phyloP scores from a whole-genome alignment of 495 filamentous ascomycete species.

The Penicillium samsonianum region DNA sequence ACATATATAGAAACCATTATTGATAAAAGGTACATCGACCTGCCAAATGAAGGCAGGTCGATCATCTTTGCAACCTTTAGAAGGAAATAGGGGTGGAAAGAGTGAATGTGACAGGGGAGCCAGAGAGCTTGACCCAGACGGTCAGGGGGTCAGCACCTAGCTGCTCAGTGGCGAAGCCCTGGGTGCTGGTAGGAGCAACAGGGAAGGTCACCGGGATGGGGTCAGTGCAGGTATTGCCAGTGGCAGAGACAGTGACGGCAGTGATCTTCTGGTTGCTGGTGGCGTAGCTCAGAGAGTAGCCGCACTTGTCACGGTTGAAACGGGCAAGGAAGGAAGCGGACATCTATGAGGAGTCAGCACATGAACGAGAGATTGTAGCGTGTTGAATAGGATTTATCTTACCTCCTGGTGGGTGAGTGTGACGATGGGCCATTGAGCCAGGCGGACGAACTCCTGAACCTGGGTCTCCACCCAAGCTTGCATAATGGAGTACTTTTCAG shows the following conservation, averaged over 20 bases:
- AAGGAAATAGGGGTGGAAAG: conserved; percentile 49
- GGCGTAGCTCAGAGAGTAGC: conserved; percentile 50
- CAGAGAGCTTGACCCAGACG: conserved; percentile 57
- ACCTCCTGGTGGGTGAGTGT: conserved; percentile 57
- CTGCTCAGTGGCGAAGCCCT: conserved; percentile 54
- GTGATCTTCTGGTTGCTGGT: conserved; percentile 48
- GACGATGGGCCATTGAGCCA: conserved; percentile 60
- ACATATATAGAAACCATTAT: conserved; percentile 10
- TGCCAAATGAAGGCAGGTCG: not conserved
- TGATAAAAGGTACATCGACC: not conserved
- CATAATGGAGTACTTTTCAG: conserved; percentile 52
- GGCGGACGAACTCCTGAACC: conserved; percentile 56
- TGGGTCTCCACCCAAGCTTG: conserved; percentile 64
- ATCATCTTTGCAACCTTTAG: conserved; percentile 17
- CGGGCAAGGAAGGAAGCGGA: conserved; percentile 52
- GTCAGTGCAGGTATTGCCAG: conserved; percentile 51
- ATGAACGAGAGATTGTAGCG: not conserved
- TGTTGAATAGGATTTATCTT: conserved; percentile 9
- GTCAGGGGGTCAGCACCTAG: conserved; percentile 60
- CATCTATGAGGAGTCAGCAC: conserved; percentile 34
- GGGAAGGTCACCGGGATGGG: conserved; percentile 61
- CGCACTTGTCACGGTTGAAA: conserved; percentile 56
- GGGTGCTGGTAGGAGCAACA: conserved; percentile 38
- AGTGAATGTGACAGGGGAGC: conserved; percentile 53
- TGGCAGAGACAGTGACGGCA: conserved; percentile 52